Conservation (phyloP, 1,139 yeast genomes). For the Zygosaccharomyces pseudobailii region DNA sequence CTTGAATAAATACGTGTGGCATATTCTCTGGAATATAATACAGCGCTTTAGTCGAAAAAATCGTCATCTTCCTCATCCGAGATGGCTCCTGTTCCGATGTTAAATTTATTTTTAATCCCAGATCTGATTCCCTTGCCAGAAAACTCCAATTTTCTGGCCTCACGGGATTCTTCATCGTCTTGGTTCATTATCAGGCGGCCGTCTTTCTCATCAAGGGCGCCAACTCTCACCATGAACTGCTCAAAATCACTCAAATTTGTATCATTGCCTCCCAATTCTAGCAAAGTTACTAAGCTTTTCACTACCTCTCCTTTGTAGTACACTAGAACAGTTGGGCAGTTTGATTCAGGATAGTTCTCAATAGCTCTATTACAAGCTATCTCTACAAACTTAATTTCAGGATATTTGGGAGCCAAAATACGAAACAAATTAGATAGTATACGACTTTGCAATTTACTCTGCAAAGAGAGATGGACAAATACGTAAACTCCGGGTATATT, state of each 20-base stretch:
- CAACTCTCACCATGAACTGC: constrained; percentile 55
- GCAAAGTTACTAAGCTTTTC: constrained; percentile 73
- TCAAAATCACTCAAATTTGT: constrained; percentile 68
- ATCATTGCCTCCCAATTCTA: constrained; percentile 79
- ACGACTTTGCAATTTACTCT: constrained; percentile 69
- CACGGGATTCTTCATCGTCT: constrained; percentile 50
- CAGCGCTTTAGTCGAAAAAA: constrained; percentile 36
- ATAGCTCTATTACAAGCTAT: constrained; percentile 85
- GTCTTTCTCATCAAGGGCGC: constrained; percentile 63
- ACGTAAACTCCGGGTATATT: constrained; percentile 44
- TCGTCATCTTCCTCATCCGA: constrained; percentile 47
- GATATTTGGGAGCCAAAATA: constrained; percentile 51
- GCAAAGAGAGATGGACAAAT: constrained; percentile 70
- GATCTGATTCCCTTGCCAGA: constrained; percentile 39
- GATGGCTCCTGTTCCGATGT: constrained; percentile 35
- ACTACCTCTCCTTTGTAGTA: constrained; percentile 72
- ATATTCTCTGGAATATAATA: background rate
- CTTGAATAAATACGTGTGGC: background rate
- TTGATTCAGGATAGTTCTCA: constrained; percentile 82
- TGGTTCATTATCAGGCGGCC: constrained; percentile 60
- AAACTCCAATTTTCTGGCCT: constrained; percentile 48
- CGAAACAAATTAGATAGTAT: constrained; percentile 54
- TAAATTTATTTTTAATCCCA: constrained; percentile 44
- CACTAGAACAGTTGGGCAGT: constrained; percentile 85
- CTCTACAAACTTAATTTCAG: constrained; percentile 87